Percentiles rank a stretch among this genome's conserved stretches.
These are phyloP conservation scores for Corchorus olitorius DNA, from an alignment of 345 rosid genomes.

Conservation along the genomic window DNA sequence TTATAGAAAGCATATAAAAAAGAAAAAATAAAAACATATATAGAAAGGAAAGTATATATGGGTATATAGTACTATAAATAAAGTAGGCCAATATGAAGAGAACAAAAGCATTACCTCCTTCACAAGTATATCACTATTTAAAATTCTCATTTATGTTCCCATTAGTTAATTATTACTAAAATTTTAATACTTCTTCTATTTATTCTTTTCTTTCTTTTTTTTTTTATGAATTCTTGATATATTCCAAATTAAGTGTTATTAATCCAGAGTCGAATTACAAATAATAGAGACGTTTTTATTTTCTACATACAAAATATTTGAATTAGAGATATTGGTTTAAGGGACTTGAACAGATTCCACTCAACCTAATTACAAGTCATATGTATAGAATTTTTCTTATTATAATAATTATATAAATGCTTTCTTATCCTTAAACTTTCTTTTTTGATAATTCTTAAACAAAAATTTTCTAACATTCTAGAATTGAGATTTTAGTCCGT, in stretches of 20 bases:
- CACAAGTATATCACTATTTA: conserved; percentile 2
- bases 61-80: background rate
- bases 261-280: no score
- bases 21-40: background rate
- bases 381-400: no score
- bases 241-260: no score
- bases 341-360: no score
- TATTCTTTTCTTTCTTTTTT: background rate
- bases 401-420: no score
- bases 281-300: no score
- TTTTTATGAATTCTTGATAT: background rate
- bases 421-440: background rate
- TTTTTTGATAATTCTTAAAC: background rate
- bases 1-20: no score
- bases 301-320: no score
- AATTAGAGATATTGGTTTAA: no score
- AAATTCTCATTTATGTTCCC: conserved; percentile 13
- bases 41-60: background rate
- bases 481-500: background rate
- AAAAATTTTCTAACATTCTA: background rate
- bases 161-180: background rate
- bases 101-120: conserved; percentile 11
- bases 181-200: background rate
- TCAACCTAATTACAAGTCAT: no score
- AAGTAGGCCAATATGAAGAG: conserved; percentile 15